Evolutionary conservation across 2,329 filamentous ascomycete species (phyloP).

Genomic region (Bipolaris zeicola): DNA sequence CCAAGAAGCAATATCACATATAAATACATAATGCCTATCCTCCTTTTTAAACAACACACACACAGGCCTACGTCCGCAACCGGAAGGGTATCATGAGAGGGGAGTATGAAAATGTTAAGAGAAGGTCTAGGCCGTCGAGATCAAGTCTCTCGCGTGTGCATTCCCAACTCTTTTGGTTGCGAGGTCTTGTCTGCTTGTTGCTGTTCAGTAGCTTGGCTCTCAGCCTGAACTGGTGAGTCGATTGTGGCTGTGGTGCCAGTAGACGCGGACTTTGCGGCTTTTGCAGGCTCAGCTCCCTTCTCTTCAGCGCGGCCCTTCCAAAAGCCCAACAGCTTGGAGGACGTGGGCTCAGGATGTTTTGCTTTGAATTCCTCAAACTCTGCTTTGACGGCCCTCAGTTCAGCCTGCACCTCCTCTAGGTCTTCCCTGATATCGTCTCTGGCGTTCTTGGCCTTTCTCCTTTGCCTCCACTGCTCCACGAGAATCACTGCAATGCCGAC

Average conservation of each 20-base stretch:
- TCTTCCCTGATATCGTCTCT: conserved; percentile 66
- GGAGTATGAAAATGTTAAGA: conserved; percentile 19
- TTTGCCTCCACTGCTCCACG: conserved; percentile 65
- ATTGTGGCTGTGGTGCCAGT: neutral
- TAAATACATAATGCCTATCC: neutral
- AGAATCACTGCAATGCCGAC: conserved; percentile 68
- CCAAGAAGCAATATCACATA: neutral
- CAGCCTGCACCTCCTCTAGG: conserved; percentile 62
- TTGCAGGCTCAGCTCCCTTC: conserved; percentile 24
- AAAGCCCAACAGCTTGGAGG: conserved; percentile 37
- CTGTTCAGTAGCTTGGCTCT: neutral
- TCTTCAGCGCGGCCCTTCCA: conserved; percentile 31
- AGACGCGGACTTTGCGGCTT: conserved; percentile 9
- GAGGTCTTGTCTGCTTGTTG: neutral
- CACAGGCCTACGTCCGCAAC: conserved; percentile 4
- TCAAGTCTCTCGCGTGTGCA: neutral
- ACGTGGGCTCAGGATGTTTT: conserved; percentile 33
- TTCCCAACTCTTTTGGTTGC: neutral
- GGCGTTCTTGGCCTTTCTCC: conserved; percentile 64
- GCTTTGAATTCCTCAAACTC: conserved; percentile 52
- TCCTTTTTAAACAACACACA: neutral
- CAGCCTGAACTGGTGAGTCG: neutral
- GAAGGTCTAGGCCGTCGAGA: neutral
- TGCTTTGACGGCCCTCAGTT: conserved; percentile 45
- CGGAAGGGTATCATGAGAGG: conserved; percentile 44